Evolutionary conservation across 495 filamentous ascomycete genomes (phyloP), one percentile per base, ranked within the genome.

Genomic region (Aspergillus panamensis): DNA sequence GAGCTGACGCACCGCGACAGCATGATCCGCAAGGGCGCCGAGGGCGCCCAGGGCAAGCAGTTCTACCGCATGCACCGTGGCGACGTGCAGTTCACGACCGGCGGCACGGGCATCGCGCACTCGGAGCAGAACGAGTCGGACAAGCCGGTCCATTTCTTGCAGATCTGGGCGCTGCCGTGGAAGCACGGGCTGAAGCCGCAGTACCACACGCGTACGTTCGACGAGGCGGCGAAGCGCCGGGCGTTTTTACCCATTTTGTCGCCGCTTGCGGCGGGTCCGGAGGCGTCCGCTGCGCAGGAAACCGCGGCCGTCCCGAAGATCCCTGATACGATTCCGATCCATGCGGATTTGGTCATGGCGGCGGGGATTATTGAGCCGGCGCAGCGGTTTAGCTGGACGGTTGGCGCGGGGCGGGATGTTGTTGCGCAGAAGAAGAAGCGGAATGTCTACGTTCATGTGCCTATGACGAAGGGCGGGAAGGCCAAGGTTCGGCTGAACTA

Each of bases 71-170:
- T 92, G 79, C 80, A 81, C 59, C 77, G 88, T 25, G 88, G 88
- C 17, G 88, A 92, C 67, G 87, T 92, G 29, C 89, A 92, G 68
- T 92, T 92, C 68, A 92, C 88, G 3, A 90, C 84, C 13, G 89
- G 87, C 30, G 89, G 89, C 44, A 88, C 79, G 32, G 85, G 89
- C 39, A 90, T 94, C 63, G 81, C 87, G 21, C 88, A 94, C 65
- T 83, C 79, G 13, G 89, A 94, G 73, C 81, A 84, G 65, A 91
- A 90, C 70, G 85, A 91, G 63, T 64, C 69, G 14, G 71, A 73
- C 42, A 81, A 87, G 25, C 76, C 83, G 12, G 86, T 89, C 16
- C 89, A 93, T 65, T 91, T 92, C 68, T 76, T 92, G 19, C 88
- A 92, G 70, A 92, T 92, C 58, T 92, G 88, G 89, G 88, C 82